phyloP scores from a whole-genome alignment of 495 filamentous ascomycete species.

The Penicillium mononematosum region DNA sequence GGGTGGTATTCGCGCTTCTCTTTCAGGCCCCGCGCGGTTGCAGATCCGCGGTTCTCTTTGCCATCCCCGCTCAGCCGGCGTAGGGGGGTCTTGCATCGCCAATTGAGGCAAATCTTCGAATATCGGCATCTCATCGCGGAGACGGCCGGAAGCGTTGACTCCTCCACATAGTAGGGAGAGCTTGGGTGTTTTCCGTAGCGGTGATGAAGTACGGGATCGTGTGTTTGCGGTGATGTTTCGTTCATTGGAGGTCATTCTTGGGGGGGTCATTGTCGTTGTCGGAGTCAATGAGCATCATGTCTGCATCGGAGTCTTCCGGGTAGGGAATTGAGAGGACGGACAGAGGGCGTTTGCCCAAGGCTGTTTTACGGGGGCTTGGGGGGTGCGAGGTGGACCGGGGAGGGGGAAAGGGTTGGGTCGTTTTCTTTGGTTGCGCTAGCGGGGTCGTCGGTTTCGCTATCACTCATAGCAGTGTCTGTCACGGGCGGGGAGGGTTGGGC shows the following conservation, averaged over 20 bases:
- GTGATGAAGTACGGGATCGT: slow-evolving; percentile 13
- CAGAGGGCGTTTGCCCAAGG: slow-evolving; percentile 43
- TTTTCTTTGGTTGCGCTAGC: slow-evolving; percentile 49
- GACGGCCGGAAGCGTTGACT: slow-evolving; percentile 26
- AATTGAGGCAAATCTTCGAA: slow-evolving; percentile 40
- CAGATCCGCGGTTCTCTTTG: slow-evolving; percentile 35
- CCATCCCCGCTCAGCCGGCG: slow-evolving; percentile 30
- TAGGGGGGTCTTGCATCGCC: slow-evolving; percentile 13
- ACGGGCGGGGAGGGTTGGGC: slow-evolving; percentile 1
- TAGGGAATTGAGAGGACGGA: slow-evolving; percentile 37
- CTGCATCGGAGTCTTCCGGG: slow-evolving; percentile 24
- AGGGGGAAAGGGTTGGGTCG: slow-evolving; percentile 46
- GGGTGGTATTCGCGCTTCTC: slow-evolving; percentile 10
- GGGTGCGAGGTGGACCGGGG: slow-evolving; percentile 31
- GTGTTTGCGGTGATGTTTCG: slow-evolving; percentile 45
- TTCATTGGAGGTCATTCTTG: slow-evolving; percentile 31
- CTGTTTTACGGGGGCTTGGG: slow-evolving; percentile 38
- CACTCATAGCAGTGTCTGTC: slow-evolving; percentile 17
- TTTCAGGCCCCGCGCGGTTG: slow-evolving; percentile 14
- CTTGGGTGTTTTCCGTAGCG: slow-evolving; percentile 31
- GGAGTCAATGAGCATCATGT: slow-evolving; percentile 31
- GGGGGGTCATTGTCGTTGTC: slow-evolving; percentile 24
- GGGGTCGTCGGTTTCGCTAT: slow-evolving; percentile 33
- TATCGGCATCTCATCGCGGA: slow-evolving; percentile 38
- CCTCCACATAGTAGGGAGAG: slow-evolving; percentile 29